Conservation (phyloP, 2,329 filamentous ascomycete species). For the Paraphoma chrysanthemicola region DNA sequence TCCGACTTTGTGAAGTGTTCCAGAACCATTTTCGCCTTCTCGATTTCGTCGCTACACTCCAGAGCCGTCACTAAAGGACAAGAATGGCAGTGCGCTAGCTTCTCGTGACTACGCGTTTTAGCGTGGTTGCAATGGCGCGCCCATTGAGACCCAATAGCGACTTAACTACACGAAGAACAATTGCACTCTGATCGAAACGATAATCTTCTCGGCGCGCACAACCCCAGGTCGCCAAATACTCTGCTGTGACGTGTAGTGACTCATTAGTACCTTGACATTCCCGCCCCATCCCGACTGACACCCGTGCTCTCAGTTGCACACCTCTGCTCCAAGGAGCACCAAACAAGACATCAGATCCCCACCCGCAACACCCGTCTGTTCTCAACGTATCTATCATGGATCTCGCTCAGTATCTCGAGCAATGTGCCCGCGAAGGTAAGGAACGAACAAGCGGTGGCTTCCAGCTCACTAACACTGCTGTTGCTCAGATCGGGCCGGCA, state of each 20-base stretch:
- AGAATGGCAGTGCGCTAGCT: neutral
- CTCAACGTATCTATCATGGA: neutral
- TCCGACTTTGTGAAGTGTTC: neutral
- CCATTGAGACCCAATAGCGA: neutral
- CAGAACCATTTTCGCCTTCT: neutral
- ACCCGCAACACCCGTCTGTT: neutral
- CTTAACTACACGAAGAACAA: neutral
- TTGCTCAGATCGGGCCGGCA: neutral
- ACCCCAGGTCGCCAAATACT: too few relatives aligned
- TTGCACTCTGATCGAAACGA: neutral
- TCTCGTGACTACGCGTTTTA: neutral
- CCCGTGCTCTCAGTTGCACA: too few relatives aligned
- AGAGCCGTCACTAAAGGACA: neutral
- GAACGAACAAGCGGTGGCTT: neutral
- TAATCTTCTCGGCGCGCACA: neutral
- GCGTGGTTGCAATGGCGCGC: neutral
- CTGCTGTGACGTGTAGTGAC: too few relatives aligned
- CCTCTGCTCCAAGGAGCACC: too few relatives aligned
- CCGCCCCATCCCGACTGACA: too few relatives aligned
- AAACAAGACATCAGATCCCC: too few relatives aligned
- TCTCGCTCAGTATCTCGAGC: neutral
- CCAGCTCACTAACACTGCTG: neutral
- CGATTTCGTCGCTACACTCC: neutral
- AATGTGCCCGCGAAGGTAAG: constrained; percentile 2
- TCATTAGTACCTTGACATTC: too few relatives aligned